Evolutionary conservation across 2,329 filamentous ascomycete species (phyloP).

Genomic region (Epichloe gansuensis): DNA sequence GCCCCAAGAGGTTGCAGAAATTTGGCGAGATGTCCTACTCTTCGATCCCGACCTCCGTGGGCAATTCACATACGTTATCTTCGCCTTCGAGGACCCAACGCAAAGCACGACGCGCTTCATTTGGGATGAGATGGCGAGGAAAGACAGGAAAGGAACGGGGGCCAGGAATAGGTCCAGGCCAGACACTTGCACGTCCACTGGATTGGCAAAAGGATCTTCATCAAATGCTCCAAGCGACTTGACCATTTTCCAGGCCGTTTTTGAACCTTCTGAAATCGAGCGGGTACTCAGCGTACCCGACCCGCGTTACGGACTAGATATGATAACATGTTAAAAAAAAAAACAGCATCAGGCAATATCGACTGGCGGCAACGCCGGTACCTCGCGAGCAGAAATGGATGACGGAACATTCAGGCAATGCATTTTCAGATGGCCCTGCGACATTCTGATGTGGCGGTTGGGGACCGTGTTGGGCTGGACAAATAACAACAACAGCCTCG

Average conservation of each 20-base stretch:
- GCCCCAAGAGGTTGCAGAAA: constrained; percentile 48
- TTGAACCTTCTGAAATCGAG: constrained; percentile 36
- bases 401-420: not conserved
- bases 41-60: constrained; percentile 50
- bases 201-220: constrained; percentile 8
- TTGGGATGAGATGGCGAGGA: constrained; percentile 42
- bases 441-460: not conserved
- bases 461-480: not conserved
- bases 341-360: not conserved
- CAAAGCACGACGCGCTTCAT: constrained; percentile 42
- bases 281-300: constrained; percentile 38
- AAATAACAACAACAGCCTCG: not conserved
- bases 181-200: constrained; percentile 15
- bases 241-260: constrained; percentile 41
- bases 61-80: constrained; percentile 48
- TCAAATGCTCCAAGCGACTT: constrained; percentile 28
- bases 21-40: constrained; percentile 53
- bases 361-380: not conserved
- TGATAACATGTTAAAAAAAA: constrained; percentile 28
- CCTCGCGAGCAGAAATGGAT: not conserved
- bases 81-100: constrained; percentile 47
- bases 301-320: constrained; percentile 40
- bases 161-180: constrained; percentile 23
- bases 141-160: constrained; percentile 23
- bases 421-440: not conserved